phyloP scores from a whole-genome alignment of 257 asterid genomes.

The Nicotiana benthamiana region DNA sequence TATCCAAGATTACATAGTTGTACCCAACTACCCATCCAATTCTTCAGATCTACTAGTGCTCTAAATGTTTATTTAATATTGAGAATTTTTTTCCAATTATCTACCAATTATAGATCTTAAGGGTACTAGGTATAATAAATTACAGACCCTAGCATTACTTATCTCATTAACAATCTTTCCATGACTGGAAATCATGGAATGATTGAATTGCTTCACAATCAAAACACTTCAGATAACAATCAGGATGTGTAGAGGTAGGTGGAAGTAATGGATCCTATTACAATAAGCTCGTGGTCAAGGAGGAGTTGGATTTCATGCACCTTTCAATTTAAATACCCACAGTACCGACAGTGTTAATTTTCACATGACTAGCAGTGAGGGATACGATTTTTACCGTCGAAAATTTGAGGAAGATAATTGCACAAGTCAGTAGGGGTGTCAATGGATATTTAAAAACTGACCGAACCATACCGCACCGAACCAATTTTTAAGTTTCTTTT shows the following conservation, averaged over 20 bases:
- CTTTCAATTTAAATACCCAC: not conserved
- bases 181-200: not conserved
- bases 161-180: not conserved
- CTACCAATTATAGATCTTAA: not conserved
- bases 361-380: not conserved
- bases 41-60: not conserved
- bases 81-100: not conserved
- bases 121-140: not conserved
- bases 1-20: not conserved
- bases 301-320: not conserved
- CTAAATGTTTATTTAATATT: not conserved
- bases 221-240: not conserved
- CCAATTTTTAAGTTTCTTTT: too few relatives aligned
- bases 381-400: not conserved
- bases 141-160: not conserved
- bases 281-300: not conserved
- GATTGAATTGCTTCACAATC: not conserved
- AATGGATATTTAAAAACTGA: too few relatives aligned
- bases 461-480: too few relatives aligned
- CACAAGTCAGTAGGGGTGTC: not conserved
- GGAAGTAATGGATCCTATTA: not conserved
- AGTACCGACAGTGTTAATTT: not conserved
- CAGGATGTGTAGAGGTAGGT: not conserved
- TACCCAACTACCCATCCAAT: not conserved
- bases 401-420: not conserved